Base-by-base conservation (phyloP, 495 filamentous ascomycete species). In the Aspergillus sclerotioniger region DNA sequence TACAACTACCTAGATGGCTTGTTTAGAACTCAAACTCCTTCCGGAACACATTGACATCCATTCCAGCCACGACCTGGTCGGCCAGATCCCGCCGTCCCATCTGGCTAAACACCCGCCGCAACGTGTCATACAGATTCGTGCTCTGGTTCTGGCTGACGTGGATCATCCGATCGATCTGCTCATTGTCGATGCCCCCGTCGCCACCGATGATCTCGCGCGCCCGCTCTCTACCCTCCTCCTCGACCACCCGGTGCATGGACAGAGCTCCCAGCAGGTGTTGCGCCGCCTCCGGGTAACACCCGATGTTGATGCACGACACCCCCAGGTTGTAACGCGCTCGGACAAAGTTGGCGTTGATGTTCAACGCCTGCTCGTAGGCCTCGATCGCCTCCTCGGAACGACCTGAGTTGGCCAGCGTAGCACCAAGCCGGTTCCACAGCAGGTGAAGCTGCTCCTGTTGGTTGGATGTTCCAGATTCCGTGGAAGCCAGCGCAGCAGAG, bases 401-500 rank as follows among this genome's bases (percentile, higher is more conserved):
- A 51, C 92, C 92, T 16, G 85, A 89, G 77, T 99, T 99, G 61
- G 94, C 94, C 3, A 99, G 85, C 0, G 94, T 99, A 4, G 94
- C 94, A 53, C 94, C 94, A 6, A 99, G 87, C 4, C 94, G 85
- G 76, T 99, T 99, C 95, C 95, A 99, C 9, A 99, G 86, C 7
- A 99, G 85, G 62, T 97, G 94, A 7, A 93, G 74, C 71, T 95
- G 89, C 59, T 84, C 81, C 53, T 80, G 78, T 57, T 87, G 83
- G 76, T 96, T 96, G 47, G 82, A 80, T 8, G 80, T 80, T 46
- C 92, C 92, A 7, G 84, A 82, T 71, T 96, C 91, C 3, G 90
- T 88, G 43, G 83, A 88, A 21, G 89, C 86, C 20, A 99, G 80
- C 4, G 94, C 95, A 2, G 93, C 84, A 25, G 85, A 87, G 83